Conservation (phyloP, 192 early-diverging fungal species). For the Podila epigama region DNA sequence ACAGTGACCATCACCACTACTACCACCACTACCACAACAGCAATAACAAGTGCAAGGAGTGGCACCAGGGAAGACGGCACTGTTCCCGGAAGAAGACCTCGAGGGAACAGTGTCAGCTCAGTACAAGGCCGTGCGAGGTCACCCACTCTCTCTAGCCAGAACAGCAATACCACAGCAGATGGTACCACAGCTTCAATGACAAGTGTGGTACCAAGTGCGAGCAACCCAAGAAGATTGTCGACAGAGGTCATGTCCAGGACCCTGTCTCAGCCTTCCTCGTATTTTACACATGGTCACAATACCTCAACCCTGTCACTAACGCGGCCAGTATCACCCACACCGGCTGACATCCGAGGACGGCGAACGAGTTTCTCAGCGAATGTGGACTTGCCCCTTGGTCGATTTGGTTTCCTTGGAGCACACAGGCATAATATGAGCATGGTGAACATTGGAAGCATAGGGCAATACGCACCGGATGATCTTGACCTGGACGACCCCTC, state of each 20-base stretch:
- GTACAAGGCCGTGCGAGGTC: constrained; percentile 14
- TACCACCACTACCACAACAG: neutral
- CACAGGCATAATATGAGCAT: constrained; percentile 35
- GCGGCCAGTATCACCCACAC: constrained; percentile 23
- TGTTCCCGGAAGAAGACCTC: neutral
- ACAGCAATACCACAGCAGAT: constrained; percentile 20
- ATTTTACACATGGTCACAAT: constrained; percentile 8
- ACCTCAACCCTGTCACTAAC: constrained; percentile 25
- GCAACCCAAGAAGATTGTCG: neutral
- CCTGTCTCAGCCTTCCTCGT: constrained; percentile 28
- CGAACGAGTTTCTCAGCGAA: constrained; percentile 46
- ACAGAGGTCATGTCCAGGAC: constrained; percentile 39
- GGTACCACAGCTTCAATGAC: constrained; percentile 9
- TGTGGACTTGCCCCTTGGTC: constrained; percentile 25
- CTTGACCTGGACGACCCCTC: constrained; percentile 10
- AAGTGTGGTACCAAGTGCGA: constrained; percentile 8
- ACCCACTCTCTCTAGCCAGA: constrained; percentile 13
- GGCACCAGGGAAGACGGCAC: neutral
- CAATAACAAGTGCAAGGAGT: neutral
- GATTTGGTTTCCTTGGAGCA: constrained; percentile 5
- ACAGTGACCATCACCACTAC: neutral
- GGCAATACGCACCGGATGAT: constrained; percentile 12
- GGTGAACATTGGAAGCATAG: constrained; percentile 35
- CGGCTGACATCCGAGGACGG: constrained; percentile 19
- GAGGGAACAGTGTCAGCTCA: constrained; percentile 15